Base-by-base conservation (phyloP, 208 protist species). In the Acanthamoeba sp. region DNA sequence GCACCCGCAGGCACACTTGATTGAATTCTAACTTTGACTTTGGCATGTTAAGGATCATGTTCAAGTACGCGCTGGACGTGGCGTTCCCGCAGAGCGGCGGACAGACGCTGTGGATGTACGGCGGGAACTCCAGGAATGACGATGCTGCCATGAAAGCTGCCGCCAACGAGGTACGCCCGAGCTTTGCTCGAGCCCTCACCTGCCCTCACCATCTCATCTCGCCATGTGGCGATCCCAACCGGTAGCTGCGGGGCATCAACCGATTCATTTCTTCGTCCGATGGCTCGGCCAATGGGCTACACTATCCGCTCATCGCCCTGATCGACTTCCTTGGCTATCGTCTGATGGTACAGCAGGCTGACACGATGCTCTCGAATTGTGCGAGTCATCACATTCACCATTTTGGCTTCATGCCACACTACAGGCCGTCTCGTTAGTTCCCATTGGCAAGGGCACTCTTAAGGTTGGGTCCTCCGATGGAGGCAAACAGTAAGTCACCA, bases 61-160 rank as follows among this genome's bases (percentile, higher is more conserved):
- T 89, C 80, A 89, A 89, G 80, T 89, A 89, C 80, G 80, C 80
- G 40, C 42, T 64, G 16, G 80, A 89, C 40, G 32, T 64, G n/a
- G 36, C 32, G 14, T 89, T 89, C 32, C 80, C 80, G 16, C 42
- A 80, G 71, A 40, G 27, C 14, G 38, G 22, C 7, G 48, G 80
- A 6, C 62, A 69, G 20, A 6, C n/a, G 9, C 27, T 89, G 50
- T 89, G 80, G 80, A 89, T 89, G 80, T 89, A 89, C 24, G 80
- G 80, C 52, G 80, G 80, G 32, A 34, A 34, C 4, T 18, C 7
- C 1, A 0, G 45, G 18, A 89, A 89, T 18, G 80, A 89, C 80
- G 80, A 89, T 5, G 80, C 80, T 29, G 80, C 80, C 45, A 89
- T 89, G 45, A 89, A 89, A 40, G 80, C 80, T 38, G 80, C 80